Conservation (phyloP, 1,284 basidiomycete genomes). For the Cutaneotrichosporon sp. region DNA sequence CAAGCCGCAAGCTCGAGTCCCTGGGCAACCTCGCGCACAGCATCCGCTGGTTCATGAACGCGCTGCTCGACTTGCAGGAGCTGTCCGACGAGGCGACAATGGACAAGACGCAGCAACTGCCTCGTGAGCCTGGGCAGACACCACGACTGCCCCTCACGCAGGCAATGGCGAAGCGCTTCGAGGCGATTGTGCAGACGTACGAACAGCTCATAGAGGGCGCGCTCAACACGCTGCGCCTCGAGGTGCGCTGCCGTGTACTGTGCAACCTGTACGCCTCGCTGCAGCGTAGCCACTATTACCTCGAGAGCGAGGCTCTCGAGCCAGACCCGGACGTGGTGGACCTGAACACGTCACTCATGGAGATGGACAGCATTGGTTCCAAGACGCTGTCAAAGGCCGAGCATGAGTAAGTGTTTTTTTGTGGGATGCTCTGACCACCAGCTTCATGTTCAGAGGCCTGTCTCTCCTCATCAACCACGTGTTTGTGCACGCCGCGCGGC, state of each 20-base stretch:
- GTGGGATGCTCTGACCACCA: neutral
- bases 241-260: constrained; percentile 78
- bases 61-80: constrained; percentile 62
- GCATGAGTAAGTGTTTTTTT: constrained; percentile 48
- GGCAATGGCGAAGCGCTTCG: constrained; percentile 84
- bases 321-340: constrained; percentile 87
- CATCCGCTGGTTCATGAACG: constrained; percentile 73
- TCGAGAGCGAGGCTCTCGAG: constrained; percentile 76
- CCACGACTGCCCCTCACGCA: constrained; percentile 69
- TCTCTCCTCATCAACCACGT: constrained; percentile 80
- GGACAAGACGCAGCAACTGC: constrained; percentile 53
- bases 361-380: constrained; percentile 67
- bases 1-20: constrained; percentile 67
- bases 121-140: constrained; percentile 51
- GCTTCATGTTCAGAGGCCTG: constrained; percentile 78
- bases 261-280: constrained; percentile 76
- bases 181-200: constrained; percentile 83
- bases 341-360: constrained; percentile 73
- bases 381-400: constrained; percentile 60
- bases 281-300: constrained; percentile 69
- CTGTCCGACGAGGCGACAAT: constrained; percentile 53
- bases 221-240: constrained; percentile 80
- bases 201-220: constrained; percentile 80
- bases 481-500: constrained; percentile 67
- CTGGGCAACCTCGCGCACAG: constrained; percentile 79